Conservation (phyloP, 140 eudicot species). For the Erigeron philadelphicus region DNA sequence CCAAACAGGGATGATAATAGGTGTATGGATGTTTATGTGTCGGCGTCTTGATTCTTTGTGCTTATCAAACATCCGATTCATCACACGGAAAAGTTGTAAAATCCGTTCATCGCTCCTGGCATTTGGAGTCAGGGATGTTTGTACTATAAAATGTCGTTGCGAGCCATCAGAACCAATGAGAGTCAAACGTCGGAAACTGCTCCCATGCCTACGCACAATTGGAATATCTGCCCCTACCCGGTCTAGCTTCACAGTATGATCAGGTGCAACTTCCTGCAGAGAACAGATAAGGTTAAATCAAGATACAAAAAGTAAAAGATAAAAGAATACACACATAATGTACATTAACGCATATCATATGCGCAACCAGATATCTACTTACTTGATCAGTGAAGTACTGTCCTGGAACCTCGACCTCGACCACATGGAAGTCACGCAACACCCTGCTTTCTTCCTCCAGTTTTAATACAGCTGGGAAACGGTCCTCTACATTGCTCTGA, state of each 20-base stretch:
- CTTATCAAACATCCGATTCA: slow-evolving; percentile 96
- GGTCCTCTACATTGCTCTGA: slow-evolving; percentile 94
- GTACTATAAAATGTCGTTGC: slow-evolving; percentile 98
- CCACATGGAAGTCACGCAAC: slow-evolving; percentile 92
- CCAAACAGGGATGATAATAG: slow-evolving; percentile 98
- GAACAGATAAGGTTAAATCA: not conserved
- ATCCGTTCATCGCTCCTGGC: slow-evolving; percentile 97
- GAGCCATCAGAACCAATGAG: slow-evolving; percentile 98
- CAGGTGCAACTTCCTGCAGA: slow-evolving; percentile 97
- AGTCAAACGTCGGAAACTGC: slow-evolving; percentile 98
- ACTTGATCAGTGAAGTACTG: slow-evolving; percentile 98
- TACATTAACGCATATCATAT: not conserved
- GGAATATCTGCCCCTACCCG: slow-evolving; percentile 96
- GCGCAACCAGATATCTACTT: slow-evolving; percentile 7
- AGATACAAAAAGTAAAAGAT: not conserved
- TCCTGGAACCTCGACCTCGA: slow-evolving; percentile 98
- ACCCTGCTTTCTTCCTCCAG: slow-evolving; percentile 98
- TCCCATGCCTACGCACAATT: slow-evolving; percentile 95
- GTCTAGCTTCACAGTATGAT: slow-evolving; percentile 95
- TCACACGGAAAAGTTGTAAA: slow-evolving; percentile 93
- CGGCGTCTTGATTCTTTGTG: slow-evolving; percentile 98
- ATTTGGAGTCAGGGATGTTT: slow-evolving; percentile 93
- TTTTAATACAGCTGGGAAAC: slow-evolving; percentile 94
- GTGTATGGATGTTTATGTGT: slow-evolving; percentile 92
- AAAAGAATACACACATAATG: not conserved